These are phyloP conservation scores for Hypoxylon rubiginosum DNA, from an alignment of 2,329 filamentous ascomycete genomes.

Conservation along the genomic window DNA sequence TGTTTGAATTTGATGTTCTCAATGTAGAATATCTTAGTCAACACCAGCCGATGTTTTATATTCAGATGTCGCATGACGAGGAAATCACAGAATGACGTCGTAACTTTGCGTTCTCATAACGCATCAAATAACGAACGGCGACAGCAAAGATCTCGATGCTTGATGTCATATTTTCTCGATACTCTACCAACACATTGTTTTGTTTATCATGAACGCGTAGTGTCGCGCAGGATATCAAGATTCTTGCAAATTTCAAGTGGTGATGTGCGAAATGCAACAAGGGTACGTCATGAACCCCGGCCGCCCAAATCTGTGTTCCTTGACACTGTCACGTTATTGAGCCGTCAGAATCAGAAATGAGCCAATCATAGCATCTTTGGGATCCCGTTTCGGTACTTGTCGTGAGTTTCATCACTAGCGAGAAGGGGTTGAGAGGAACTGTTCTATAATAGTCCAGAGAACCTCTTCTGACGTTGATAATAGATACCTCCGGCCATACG, in stretches of 20 bases:
- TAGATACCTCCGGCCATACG: too few relatives aligned
- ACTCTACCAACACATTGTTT: neutral
- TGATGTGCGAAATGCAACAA: conserved; percentile 7
- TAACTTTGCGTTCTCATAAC: neutral
- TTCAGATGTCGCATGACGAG: neutral
- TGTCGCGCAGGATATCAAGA: conserved; percentile 2
- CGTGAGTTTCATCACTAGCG: neutral
- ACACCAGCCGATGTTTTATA: neutral
- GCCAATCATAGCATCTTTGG: conserved; percentile 18
- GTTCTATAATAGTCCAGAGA: too few relatives aligned
- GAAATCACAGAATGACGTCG: conserved; percentile 30
- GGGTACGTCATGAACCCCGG: conserved; percentile 13
- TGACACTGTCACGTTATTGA: conserved; percentile 9
- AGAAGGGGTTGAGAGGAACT: neutral
- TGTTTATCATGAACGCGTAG: conserved; percentile 14
- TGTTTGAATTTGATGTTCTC: neutral
- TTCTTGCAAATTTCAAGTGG: neutral
- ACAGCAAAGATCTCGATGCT: conserved; percentile 29
- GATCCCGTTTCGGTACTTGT: conserved; percentile 12
- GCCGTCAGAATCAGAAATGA: neutral
- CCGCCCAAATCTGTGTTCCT: conserved; percentile 4
- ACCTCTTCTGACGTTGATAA: neutral
- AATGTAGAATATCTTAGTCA: neutral
- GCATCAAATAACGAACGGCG: neutral
- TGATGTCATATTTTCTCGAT: conserved; percentile 35